Evolutionary conservation across 345 rosid species (phyloP).

Genomic region (Pugionium dolabratum): DNA sequence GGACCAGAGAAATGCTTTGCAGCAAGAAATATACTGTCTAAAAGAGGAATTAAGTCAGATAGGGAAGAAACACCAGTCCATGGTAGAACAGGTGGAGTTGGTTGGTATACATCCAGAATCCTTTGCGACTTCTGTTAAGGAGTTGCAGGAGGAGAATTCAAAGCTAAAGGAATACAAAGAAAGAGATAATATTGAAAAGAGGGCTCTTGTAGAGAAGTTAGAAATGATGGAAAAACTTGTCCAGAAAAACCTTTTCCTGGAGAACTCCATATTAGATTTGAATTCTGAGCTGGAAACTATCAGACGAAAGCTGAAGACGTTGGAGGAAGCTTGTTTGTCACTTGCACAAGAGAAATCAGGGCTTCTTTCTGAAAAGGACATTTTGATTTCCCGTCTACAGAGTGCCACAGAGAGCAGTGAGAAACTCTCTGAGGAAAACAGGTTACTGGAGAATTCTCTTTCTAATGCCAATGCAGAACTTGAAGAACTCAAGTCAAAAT

Average conservation of each 20-base stretch:
- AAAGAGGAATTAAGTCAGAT: constrained; percentile 85
- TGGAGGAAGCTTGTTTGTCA: constrained; percentile 67
- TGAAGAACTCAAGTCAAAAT: constrained; percentile 56
- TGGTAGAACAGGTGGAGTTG: constrained; percentile 71
- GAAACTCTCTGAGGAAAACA: constrained; percentile 65
- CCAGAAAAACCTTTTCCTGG: constrained; percentile 74
- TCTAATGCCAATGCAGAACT: constrained; percentile 71
- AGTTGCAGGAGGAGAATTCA: constrained; percentile 62
- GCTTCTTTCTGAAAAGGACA: constrained; percentile 64
- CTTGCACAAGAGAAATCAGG: constrained; percentile 64
- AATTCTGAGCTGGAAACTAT: constrained; percentile 77
- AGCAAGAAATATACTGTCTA: constrained; percentile 95
- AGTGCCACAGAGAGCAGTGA: constrained; percentile 50
- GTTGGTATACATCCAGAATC: constrained; percentile 61
- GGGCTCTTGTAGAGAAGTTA: constrained; percentile 63
- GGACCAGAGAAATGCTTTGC: constrained; percentile 92
- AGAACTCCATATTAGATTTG: constrained; percentile 87
- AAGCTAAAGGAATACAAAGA: constrained; percentile 56
- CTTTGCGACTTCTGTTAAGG: constrained; percentile 67
- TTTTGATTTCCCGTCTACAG: constrained; percentile 59
- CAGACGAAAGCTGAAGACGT: constrained; percentile 58
- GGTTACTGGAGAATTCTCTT: constrained; percentile 70
- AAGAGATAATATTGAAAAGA: constrained; percentile 57
- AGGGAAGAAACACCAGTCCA: constrained; percentile 60
- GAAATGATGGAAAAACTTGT: constrained; percentile 73